Conservation (phyloP, 2,329 filamentous ascomycete genomes). For the Diaporthe sp. region DNA sequence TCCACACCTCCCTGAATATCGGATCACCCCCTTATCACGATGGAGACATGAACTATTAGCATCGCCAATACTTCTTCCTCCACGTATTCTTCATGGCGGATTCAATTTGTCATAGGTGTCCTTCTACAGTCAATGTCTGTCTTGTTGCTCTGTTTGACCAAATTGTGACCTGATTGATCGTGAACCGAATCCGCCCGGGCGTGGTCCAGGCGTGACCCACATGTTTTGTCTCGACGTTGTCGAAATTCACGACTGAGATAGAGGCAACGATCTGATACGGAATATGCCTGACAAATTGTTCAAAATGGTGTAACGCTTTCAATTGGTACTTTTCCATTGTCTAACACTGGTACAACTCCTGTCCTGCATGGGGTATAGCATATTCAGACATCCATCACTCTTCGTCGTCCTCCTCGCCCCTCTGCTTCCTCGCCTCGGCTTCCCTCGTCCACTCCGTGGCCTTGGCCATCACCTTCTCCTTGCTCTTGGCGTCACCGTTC, state of each 20-base stretch:
- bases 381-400: slow-evolving; percentile 38
- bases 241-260: neutral
- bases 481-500: slow-evolving; percentile 76
- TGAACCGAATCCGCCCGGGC: neutral
- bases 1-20: slow-evolving; percentile 5
- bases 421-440: slow-evolving; percentile 54
- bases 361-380: slow-evolving; percentile 12
- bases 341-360: neutral
- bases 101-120: neutral
- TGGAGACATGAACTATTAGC: neutral
- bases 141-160: neutral
- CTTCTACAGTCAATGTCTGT: too few relatives aligned
- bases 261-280: neutral
- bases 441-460: slow-evolving; percentile 78
- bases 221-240: neutral
- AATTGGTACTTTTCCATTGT: slow-evolving; percentile 6
- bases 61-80: neutral
- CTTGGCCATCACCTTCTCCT: slow-evolving; percentile 77
- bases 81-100: neutral
- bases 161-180: too few relatives aligned
- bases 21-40: slow-evolving; percentile 10
- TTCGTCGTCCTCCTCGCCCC: slow-evolving; percentile 45
- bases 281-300: neutral
- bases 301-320: neutral
- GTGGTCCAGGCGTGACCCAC: neutral